A percentile compares a stretch with the other conserved stretches of the same genome.
phyloP scores from a whole-genome alignment of 139 green algal genomes.

The Penium margaritaceum region DNA sequence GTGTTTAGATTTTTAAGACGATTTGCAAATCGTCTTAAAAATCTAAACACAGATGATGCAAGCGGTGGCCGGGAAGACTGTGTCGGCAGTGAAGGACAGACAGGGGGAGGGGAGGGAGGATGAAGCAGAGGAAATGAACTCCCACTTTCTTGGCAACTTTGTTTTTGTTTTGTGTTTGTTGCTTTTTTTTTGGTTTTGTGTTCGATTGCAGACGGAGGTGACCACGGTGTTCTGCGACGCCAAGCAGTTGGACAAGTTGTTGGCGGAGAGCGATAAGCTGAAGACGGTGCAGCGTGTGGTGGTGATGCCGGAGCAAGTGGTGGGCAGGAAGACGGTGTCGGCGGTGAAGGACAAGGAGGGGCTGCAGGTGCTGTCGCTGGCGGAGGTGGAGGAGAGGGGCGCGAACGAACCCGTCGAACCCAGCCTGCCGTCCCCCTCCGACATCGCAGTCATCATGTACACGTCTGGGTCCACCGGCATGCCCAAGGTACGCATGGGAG shows the following conservation, averaged over 20 bases:
- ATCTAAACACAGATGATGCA: too few relatives aligned
- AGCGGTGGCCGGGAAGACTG: too few relatives aligned
- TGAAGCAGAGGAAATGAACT: too few relatives aligned
- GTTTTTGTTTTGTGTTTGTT: too few relatives aligned
- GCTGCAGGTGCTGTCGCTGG: constrained; percentile 17
- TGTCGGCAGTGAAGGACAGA: too few relatives aligned
- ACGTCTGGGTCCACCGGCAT: constrained; percentile 49
- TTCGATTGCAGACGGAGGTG: constrained; percentile 25
- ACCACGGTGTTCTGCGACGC: constrained; percentile 26
- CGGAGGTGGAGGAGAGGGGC: constrained; percentile 35
- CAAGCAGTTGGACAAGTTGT: constrained; percentile 34
- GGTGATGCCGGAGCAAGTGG: constrained; percentile 16
- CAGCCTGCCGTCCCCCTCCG: constrained; percentile 33
- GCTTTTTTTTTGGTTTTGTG: too few relatives aligned
- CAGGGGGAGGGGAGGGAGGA: too few relatives aligned
- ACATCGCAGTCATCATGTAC: constrained; percentile 56
- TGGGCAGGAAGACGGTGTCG: not conserved
- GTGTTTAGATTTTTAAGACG: too few relatives aligned
- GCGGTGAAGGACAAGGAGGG: not conserved
- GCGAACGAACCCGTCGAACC: constrained; percentile 11
- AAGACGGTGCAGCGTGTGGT: constrained; percentile 22
- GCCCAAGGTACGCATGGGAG: constrained; percentile 36
- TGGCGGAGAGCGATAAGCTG: constrained; percentile 18
- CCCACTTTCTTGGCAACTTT: too few relatives aligned
- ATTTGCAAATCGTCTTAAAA: too few relatives aligned